Conservation (phyloP, 805 yeast species). For the Dipodascus albidus region DNA sequence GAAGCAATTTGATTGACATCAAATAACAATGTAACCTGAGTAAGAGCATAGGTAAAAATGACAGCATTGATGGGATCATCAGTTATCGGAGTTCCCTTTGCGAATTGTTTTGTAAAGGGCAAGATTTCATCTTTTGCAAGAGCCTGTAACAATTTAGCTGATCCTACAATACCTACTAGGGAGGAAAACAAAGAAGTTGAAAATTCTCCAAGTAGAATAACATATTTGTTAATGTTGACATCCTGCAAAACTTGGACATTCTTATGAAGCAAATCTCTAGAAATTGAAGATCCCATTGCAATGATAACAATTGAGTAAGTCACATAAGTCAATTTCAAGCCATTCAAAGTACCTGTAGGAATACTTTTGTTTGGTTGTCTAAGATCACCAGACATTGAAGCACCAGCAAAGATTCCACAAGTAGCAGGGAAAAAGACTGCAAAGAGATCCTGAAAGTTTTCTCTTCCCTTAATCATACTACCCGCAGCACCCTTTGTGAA, state of each 20-base stretch:
- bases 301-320: slow-evolving; percentile 73
- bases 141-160: slow-evolving; percentile 84
- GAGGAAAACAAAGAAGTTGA: slow-evolving; percentile 87
- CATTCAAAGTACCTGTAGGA: slow-evolving; percentile 89
- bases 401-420: slow-evolving; percentile 97
- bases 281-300: slow-evolving; percentile 68
- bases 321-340: slow-evolving; percentile 62
- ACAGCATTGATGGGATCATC: slow-evolving; percentile 59
- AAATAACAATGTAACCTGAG: slow-evolving; percentile 78
- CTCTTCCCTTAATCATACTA: slow-evolving; percentile 47
- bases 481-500: slow-evolving; percentile 93
- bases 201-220: slow-evolving; percentile 80
- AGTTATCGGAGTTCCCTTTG: slow-evolving; percentile 33
- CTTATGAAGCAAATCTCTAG: slow-evolving; percentile 60
- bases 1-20: slow-evolving; percentile 92
- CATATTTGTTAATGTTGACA: slow-evolving; percentile 51
- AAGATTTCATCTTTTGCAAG: slow-evolving; percentile 78
- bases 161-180: slow-evolving; percentile 92
- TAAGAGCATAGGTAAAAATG: slow-evolving; percentile 64
- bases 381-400: slow-evolving; percentile 95
- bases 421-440: slow-evolving; percentile 98
- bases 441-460: slow-evolving; percentile 75
- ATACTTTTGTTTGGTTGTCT: slow-evolving; percentile 77
- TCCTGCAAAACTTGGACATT: slow-evolving; percentile 85
- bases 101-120: slow-evolving; percentile 63